Evolutionary conservation across 495 filamentous ascomycete genomes (phyloP).

Genomic region (Aspergillus indologenus): DNA sequence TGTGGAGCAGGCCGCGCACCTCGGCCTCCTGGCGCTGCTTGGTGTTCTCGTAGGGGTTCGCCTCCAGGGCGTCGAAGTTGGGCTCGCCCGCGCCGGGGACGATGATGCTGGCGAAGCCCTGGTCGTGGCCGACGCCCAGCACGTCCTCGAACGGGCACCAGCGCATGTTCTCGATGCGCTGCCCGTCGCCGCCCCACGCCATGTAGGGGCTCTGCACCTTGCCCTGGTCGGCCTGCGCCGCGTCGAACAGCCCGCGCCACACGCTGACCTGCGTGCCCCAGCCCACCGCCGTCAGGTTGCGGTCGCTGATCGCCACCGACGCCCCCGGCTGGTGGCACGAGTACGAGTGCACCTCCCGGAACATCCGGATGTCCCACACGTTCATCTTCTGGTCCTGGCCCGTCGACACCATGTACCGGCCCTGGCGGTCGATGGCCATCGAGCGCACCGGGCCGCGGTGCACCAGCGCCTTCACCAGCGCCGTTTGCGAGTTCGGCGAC

Average conservation of each 20-base stretch:
- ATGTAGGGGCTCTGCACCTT: constrained; percentile 90
- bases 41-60: constrained; percentile 93
- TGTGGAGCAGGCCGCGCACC: constrained; percentile 82
- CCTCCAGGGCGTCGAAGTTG: constrained; percentile 91
- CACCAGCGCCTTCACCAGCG: constrained; percentile 90
- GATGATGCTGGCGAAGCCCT: constrained; percentile 84
- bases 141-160: constrained; percentile 98
- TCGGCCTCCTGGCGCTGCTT: constrained; percentile 94
- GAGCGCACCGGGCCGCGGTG: constrained; percentile 90
- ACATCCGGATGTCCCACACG: constrained; percentile 95
- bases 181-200: constrained; percentile 85
- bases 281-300: constrained; percentile 79
- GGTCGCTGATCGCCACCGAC: constrained; percentile 82
- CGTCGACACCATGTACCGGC: constrained; percentile 91
- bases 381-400: constrained; percentile 90
- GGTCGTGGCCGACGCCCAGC: constrained; percentile 76
- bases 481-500: constrained; percentile 87
- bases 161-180: constrained; percentile 70
- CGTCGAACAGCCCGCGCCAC: constrained; percentile 82
- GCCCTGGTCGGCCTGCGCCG: constrained; percentile 64
- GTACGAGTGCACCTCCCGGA: constrained; percentile 87
- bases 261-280: constrained; percentile 88
- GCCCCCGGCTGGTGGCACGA: constrained; percentile 83
- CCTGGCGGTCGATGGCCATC: constrained; percentile 81
- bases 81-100: constrained; percentile 93